Base-by-base conservation (phyloP, 768 basidiomycete genomes). In the Boletus pseudo-olivaceus region DNA sequence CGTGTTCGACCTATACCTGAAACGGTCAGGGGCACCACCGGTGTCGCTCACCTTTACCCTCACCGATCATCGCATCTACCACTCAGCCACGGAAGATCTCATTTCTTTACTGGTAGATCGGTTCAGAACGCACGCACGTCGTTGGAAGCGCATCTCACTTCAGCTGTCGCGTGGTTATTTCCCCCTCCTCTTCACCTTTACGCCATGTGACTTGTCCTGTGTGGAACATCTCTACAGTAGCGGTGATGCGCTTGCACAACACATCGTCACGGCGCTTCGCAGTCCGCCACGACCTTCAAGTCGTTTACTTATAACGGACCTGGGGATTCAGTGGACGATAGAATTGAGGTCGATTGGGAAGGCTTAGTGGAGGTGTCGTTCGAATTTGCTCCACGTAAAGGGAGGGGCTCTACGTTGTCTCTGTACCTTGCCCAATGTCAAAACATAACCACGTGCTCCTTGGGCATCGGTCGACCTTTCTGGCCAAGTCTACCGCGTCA, bases 401-500 rank as follows among this genome's bases (percentile, higher is more conserved):
- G 57, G 7, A n/a, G 11, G 29, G 55, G 52, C 29, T 39, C 14
- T n/a, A 52, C 57, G 14, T 5, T 55, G 14, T 32, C 37, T 47
- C 47, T 49, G 15, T 19, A 39, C 19, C 58, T 65, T 2, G 26
- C 35, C 10, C 43, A 38, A 23, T 67, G 65, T 30, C 51, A 40
- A 47, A 64, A 64, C 47, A 41, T 67, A n/a, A 66, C 59, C 14
- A 49, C 47, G 12, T 57, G 47, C 5, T 68, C 58, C 27, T 10
- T 68, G 30, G 62, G 62, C 1, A 53, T 66, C 8, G 55, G 55
- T 47, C 47, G 17, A 29, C 42, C 49, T 8, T 32, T 47, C 12
- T 49, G 29, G 51, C 32, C 20, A 17, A n/a, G 5, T 17, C 5
- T 30, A 32, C 15, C 56, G 62, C 19, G 23, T 62, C 32, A 58